phyloP scores from a whole-genome alignment of 2,329 filamentous ascomycete species.

The Dryadomyces sulphureus region DNA sequence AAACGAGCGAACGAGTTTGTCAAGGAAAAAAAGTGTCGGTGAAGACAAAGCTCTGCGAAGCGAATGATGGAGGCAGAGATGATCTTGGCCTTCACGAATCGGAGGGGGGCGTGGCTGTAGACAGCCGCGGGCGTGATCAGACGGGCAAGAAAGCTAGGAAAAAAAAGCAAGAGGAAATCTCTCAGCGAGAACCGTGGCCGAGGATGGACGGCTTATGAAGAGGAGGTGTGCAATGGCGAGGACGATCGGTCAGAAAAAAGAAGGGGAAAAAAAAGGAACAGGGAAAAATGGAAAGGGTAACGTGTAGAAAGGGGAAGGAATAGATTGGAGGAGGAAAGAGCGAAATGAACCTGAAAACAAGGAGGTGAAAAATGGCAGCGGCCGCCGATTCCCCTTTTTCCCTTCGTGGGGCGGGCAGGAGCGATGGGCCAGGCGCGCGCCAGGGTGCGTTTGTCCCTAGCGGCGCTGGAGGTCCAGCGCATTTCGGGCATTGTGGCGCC shows the following conservation, averaged over 20 bases:
- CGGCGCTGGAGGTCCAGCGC: too few species aligned
- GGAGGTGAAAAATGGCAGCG: neutral
- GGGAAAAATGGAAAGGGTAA: neutral
- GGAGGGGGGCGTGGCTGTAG: neutral
- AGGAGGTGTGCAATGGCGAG: too few species aligned
- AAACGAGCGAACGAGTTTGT: neutral
- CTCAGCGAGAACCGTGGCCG: neutral
- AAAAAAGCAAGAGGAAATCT: neutral
- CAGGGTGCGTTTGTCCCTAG: too few species aligned
- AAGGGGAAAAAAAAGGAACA: neutral
- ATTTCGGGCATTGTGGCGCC: neutral
- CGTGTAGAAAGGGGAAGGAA: neutral
- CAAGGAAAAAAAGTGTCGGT: constrained; percentile 1
- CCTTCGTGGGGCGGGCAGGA: constrained; percentile 4
- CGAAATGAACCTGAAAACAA: neutral
- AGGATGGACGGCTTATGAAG: neutral
- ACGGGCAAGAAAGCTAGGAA: neutral
- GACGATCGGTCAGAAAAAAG: too few species aligned
- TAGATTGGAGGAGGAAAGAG: constrained; percentile 1
- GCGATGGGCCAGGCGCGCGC: neutral
- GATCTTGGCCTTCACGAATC: neutral
- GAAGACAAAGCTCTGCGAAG: constrained; percentile 2
- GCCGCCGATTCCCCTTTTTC: neutral
- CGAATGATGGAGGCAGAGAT: neutral
- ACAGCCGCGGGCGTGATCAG: neutral